phyloP scores from a whole-genome alignment of 768 basidiomycete species.

The Mycena sanguinolenta region DNA sequence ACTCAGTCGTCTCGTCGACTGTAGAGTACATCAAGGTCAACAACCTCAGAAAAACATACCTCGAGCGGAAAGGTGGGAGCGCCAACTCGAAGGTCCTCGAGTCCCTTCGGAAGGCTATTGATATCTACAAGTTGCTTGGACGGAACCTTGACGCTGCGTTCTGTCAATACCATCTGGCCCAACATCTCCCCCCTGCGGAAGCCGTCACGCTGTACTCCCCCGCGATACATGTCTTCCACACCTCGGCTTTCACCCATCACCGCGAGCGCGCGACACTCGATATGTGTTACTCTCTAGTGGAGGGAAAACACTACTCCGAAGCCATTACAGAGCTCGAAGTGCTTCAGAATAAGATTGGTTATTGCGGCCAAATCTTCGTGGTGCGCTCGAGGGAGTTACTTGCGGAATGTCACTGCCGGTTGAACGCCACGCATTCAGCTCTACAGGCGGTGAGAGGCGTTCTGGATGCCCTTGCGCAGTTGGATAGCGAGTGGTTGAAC shows the following conservation, averaged over 20 bases:
- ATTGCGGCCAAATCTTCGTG: slow-evolving; percentile 12
- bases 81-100: slow-evolving; percentile 1
- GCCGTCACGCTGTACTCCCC: slow-evolving; percentile 6
- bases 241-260: slow-evolving; percentile 16
- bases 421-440: slow-evolving; percentile 8
- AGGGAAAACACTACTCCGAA: slow-evolving; percentile 13
- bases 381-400: slow-evolving; percentile 15
- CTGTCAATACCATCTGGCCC: slow-evolving; percentile 19
- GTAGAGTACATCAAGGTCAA: slow-evolving; percentile 21
- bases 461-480: slow-evolving; percentile 12
- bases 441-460: slow-evolving; percentile 6
- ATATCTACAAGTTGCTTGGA: slow-evolving; percentile 19
- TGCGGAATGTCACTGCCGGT: slow-evolving; percentile 17
- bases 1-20: neutral
- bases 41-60: neutral
- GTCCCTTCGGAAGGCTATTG: slow-evolving; percentile 14
- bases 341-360: slow-evolving; percentile 7
- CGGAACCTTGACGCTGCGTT: slow-evolving; percentile 16
- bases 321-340: slow-evolving; percentile 11
- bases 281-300: slow-evolving; percentile 21
- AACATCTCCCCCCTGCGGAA: slow-evolving; percentile 7
- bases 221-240: slow-evolving; percentile 1
- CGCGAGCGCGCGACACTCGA: slow-evolving; percentile 19
- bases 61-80: neutral
- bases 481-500: slow-evolving; percentile 1